Evolutionary conservation across 2,329 filamentous ascomycete species (phyloP).

Genomic region (Ceratocystis harringtonii): DNA sequence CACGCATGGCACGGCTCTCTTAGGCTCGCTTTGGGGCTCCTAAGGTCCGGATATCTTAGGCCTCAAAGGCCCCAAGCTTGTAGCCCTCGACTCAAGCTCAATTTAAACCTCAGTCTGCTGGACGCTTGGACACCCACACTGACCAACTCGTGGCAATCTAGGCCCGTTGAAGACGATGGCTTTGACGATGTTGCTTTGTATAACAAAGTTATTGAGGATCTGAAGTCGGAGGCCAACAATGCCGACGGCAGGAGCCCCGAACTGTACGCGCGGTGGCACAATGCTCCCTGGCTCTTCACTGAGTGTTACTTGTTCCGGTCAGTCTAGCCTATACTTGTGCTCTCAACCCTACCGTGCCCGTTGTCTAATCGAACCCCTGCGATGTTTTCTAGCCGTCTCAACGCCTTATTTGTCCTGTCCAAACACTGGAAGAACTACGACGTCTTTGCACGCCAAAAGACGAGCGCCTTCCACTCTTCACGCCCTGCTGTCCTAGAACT

Average conservation of each 20-base stretch:
- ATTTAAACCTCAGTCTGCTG: too few species aligned
- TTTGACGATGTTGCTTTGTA: slow-evolving; percentile 61
- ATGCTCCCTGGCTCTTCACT: slow-evolving; percentile 72
- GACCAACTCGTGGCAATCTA: slow-evolving; percentile 24
- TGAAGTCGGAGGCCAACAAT: slow-evolving; percentile 31
- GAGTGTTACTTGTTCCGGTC: slow-evolving; percentile 91
- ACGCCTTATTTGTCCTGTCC: slow-evolving; percentile 60
- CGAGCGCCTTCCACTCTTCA: slow-evolving; percentile 81
- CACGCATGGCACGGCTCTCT: background rate
- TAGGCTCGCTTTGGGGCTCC: background rate
- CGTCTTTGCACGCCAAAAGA: slow-evolving; percentile 78
- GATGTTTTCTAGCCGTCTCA: slow-evolving; percentile 46
- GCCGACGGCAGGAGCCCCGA: slow-evolving; percentile 30
- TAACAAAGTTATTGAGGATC: slow-evolving; percentile 67
- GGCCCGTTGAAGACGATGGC: slow-evolving; percentile 63
- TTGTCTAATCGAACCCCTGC: background rate
- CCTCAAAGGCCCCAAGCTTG: too few species aligned
- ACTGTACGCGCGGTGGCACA: slow-evolving; percentile 50
- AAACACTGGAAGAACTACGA: slow-evolving; percentile 82
- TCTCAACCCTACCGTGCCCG: background rate
- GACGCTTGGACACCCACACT: background rate
- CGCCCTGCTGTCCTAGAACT: slow-evolving; percentile 73
- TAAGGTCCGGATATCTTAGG: too few species aligned
- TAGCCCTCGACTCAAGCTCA: too few species aligned
- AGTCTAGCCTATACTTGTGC: slow-evolving; percentile 14